phyloP scores from a whole-genome alignment of 768 basidiomycete species.

The Lactifluus volemus region DNA sequence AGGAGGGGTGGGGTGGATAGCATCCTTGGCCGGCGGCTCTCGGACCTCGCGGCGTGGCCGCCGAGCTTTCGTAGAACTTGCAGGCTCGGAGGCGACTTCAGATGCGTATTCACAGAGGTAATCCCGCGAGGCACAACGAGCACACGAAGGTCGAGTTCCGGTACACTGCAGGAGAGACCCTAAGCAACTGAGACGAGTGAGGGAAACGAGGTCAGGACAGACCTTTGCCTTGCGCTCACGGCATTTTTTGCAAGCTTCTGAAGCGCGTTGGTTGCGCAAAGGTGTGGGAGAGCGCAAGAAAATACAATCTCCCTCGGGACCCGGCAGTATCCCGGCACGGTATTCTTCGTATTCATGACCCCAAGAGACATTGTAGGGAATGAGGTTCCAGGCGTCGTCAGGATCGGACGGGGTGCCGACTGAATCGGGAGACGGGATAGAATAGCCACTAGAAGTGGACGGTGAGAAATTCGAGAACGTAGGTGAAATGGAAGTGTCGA shows the following conservation, averaged over 20 bases:
- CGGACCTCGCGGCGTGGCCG: conserved; percentile 11
- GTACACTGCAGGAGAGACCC: conserved; percentile 25
- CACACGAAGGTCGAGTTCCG: conserved; percentile 29
- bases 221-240: conserved; percentile 36
- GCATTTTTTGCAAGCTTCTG: conserved; percentile 32
- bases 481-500: conserved; percentile 19
- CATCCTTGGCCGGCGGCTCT: neutral
- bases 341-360: conserved; percentile 29
- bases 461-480: conserved; percentile 16
- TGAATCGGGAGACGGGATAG: conserved; percentile 13
- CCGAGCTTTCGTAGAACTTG: conserved; percentile 9
- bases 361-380: conserved; percentile 34
- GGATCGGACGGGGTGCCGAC: conserved; percentile 10
- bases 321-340: conserved; percentile 28
- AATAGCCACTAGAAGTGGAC: conserved; percentile 16
- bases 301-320: conserved; percentile 31
- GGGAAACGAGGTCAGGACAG: neutral
- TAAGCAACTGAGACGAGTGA: neutral
- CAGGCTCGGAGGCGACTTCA: conserved; percentile 17
- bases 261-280: conserved; percentile 29
- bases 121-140: conserved; percentile 29
- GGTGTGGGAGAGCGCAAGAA: conserved; percentile 34
- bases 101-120: conserved; percentile 28
- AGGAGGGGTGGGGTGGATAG: neutral
- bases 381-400: conserved; percentile 30